phyloP scores from a whole-genome alignment of 306 rosid genomes.

The Quercus ilex region DNA sequence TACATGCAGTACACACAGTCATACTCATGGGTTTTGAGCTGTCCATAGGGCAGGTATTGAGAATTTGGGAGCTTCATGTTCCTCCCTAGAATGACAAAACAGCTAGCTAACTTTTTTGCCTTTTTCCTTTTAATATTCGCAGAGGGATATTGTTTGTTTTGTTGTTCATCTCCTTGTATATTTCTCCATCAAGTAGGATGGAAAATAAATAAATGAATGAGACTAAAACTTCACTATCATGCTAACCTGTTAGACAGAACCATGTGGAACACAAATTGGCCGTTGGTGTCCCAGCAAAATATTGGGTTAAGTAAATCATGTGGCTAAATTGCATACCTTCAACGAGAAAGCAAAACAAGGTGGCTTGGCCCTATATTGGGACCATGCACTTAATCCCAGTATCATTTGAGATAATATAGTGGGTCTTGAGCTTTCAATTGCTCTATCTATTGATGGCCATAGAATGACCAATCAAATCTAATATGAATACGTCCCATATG shows the following conservation, averaged over 20 bases:
- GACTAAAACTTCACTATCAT: not conserved
- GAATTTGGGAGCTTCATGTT: not conserved
- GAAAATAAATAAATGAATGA: not conserved
- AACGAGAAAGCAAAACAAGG: not conserved
- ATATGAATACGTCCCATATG: not conserved
- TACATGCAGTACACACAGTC: not conserved
- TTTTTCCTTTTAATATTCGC: not conserved
- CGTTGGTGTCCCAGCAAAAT: not conserved
- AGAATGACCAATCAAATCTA: not conserved
- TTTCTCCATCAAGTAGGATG: not conserved
- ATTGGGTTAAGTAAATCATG: not conserved
- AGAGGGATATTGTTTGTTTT: not conserved
- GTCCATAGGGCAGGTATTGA: not conserved
- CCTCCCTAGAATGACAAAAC: slow-evolving; percentile 12
- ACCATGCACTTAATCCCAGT: not conserved
- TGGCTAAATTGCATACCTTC: not conserved
- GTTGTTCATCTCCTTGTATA: not conserved
- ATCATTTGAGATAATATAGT: not conserved
- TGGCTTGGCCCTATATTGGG: not conserved
- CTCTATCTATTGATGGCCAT: not conserved
- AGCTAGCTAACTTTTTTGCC: not conserved
- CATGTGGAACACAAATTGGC: not conserved
- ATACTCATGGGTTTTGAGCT: not conserved
- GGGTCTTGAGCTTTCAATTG: not conserved
- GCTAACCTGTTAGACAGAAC: not conserved